Evolutionary conservation across 2,329 filamentous ascomycete species (phyloP).

Genomic region (Aspergillus unguis): DNA sequence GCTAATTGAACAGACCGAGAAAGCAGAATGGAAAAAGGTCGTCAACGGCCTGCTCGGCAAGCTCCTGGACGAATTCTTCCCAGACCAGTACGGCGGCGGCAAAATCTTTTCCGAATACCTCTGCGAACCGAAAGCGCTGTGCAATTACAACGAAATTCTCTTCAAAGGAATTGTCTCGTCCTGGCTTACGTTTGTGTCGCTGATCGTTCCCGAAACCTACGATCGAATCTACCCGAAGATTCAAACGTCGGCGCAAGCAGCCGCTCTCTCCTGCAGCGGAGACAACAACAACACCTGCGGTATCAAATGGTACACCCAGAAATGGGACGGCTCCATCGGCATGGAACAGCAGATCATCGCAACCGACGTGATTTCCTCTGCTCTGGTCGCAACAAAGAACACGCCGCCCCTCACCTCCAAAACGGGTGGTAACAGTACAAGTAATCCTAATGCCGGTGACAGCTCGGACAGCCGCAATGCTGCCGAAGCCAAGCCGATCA

Average conservation of each 20-base stretch:
- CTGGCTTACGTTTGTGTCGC: constrained; percentile 60
- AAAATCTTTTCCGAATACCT: constrained; percentile 57
- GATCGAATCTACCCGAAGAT: constrained; percentile 58
- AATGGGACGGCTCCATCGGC: constrained; percentile 57
- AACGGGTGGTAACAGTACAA: constrained; percentile 55
- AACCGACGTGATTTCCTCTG: constrained; percentile 61
- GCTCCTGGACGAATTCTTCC: constrained; percentile 51
- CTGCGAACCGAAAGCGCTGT: constrained; percentile 60
- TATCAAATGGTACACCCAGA: constrained; percentile 57
- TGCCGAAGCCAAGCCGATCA: constrained; percentile 16
- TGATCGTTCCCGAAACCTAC: constrained; percentile 60
- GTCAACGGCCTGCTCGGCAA: constrained; percentile 55
- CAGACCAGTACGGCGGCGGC: constrained; percentile 41
- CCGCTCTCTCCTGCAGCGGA: constrained; percentile 61
- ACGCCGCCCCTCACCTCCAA: constrained; percentile 37
- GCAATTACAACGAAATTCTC: constrained; percentile 67
- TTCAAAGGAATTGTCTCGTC: constrained; percentile 70
- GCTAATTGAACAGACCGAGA: constrained; percentile 24
- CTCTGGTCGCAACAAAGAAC: constrained; percentile 47
- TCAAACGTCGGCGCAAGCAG: constrained; percentile 56
- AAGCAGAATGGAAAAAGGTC: constrained; percentile 53
- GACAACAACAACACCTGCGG: constrained; percentile 60
- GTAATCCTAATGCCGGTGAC: constrained; percentile 36
- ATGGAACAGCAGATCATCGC: constrained; percentile 69
- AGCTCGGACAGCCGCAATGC: constrained; percentile 3